These are phyloP conservation scores for Podila horticola DNA, from an alignment of 192 early-diverging fungal species.

Conservation along the genomic window DNA sequence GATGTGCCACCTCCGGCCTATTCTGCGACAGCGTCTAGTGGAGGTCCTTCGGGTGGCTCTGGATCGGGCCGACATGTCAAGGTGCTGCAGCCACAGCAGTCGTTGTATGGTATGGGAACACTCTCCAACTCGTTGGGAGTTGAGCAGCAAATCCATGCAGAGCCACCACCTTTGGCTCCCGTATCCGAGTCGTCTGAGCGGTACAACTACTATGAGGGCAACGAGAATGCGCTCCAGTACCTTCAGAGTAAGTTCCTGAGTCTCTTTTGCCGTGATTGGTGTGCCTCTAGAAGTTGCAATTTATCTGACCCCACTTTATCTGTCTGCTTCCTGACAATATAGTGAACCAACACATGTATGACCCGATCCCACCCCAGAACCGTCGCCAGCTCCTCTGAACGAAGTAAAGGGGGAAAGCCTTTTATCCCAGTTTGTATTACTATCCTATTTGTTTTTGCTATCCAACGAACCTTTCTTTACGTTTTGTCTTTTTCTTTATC, in stretches of 20 bases:
- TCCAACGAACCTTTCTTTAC: no score
- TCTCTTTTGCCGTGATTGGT: background rate
- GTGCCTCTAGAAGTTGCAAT: background rate
- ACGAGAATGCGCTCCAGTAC: conserved; percentile 20
- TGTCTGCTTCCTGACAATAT: background rate
- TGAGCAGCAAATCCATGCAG: conserved; percentile 34
- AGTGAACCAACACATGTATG: conserved; percentile 47
- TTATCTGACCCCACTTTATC: background rate
- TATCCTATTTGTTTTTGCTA: no score
- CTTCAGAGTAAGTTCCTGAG: conserved; percentile 28
- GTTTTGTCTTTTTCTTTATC: background rate
- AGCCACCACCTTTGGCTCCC: background rate
- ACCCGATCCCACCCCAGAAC: conserved; percentile 28
- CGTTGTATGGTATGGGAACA: conserved; percentile 43
- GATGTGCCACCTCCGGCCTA: background rate
- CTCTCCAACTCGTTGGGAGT: conserved; percentile 38
- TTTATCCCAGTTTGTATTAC: background rate
- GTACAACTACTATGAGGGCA: conserved; percentile 4
- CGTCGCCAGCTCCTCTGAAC: conserved; percentile 31
- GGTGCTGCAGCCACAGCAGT: conserved; percentile 26
- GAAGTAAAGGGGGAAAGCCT: background rate
- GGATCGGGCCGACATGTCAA: conserved; percentile 13
- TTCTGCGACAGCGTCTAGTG: background rate
- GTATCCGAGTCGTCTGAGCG: background rate
- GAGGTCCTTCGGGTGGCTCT: background rate